Percentiles rank a stretch among this genome's conserved stretches.
These are phyloP conservation scores for Hypomontagnella submonticulosa DNA, from an alignment of 495 filamentous ascomycete species.

Conservation along the genomic window DNA sequence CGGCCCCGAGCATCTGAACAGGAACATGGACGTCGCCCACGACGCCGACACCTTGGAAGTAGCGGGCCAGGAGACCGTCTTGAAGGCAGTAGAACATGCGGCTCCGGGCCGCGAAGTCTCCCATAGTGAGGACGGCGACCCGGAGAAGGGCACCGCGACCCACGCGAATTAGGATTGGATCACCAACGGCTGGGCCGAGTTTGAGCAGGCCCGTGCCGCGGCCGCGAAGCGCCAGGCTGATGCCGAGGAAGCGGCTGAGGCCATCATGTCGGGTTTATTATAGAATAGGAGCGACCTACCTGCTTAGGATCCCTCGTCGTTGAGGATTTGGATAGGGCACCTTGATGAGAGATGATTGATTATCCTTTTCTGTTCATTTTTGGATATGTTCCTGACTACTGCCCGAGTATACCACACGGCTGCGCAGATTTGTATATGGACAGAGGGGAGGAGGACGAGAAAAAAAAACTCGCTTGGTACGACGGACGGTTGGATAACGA, in stretches of 20 bases:
- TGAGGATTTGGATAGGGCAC: neutral
- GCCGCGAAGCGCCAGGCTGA: neutral
- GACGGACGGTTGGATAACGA: constrained; percentile 11
- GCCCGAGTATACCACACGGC: neutral
- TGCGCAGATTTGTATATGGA: constrained; percentile 8
- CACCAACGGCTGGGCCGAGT: neutral
- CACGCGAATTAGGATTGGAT: constrained; percentile 28
- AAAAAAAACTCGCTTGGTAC: constrained; percentile 32
- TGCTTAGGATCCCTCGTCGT: neutral
- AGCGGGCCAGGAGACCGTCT: constrained; percentile 51
- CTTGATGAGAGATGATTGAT: constrained; percentile 8
- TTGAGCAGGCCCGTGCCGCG: neutral
- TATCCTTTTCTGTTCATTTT: constrained; percentile 3
- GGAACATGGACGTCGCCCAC: constrained; percentile 71
- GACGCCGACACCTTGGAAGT: constrained; percentile 73
- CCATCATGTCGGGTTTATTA: constrained; percentile 1
- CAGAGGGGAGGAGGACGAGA: constrained; percentile 3
- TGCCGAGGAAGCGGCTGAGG: neutral
- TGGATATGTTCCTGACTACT: constrained; percentile 6
- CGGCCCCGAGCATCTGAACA: constrained; percentile 78
- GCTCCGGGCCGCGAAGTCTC: constrained; percentile 19
- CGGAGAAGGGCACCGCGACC: constrained; percentile 41
- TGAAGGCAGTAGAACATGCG: constrained; percentile 28
- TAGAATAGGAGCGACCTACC: neutral
- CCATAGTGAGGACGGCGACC: constrained; percentile 39